These are phyloP conservation scores for Acanthamoeba triangularis DNA, from an alignment of 208 protist genomes.

Conservation along the genomic window DNA sequence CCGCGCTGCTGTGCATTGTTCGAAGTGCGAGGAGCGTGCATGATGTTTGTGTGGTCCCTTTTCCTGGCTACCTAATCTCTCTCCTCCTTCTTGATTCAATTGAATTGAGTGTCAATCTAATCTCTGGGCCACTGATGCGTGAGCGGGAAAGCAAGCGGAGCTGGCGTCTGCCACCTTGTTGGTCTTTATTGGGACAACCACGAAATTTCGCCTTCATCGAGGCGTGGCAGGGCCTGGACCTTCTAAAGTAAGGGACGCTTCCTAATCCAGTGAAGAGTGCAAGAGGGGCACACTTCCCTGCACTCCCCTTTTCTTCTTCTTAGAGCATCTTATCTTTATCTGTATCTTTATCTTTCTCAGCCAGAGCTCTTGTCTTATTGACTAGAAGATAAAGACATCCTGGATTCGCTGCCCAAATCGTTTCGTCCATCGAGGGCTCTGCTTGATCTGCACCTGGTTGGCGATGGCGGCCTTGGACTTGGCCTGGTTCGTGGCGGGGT, in stretches of 20 bases:
- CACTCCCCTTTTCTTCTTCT: not conserved
- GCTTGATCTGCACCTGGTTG: not conserved
- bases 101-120: too few relatives aligned
- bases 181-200: not conserved
- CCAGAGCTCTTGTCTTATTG: too few relatives aligned
- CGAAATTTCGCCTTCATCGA: conserved; percentile 10
- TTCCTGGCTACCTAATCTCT: not conserved
- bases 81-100: not conserved
- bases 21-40: not conserved
- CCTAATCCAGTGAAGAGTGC: not conserved
- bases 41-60: not conserved
- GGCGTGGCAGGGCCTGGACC: not conserved
- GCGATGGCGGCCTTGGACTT: not conserved
- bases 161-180: not conserved
- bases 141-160: not conserved
- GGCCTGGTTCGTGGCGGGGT: not conserved
- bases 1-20: not conserved
- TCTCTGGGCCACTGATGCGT: not conserved
- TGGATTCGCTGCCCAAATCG: conserved; percentile 1
- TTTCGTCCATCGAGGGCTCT: not conserved
- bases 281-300: not conserved
- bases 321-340: too few relatives aligned
- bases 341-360: too few relatives aligned
- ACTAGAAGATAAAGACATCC: not conserved
- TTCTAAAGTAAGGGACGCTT: not conserved